Base-by-base conservation (phyloP, 352 stramenopile genomes). In the Phytophthora megakarya region DNA sequence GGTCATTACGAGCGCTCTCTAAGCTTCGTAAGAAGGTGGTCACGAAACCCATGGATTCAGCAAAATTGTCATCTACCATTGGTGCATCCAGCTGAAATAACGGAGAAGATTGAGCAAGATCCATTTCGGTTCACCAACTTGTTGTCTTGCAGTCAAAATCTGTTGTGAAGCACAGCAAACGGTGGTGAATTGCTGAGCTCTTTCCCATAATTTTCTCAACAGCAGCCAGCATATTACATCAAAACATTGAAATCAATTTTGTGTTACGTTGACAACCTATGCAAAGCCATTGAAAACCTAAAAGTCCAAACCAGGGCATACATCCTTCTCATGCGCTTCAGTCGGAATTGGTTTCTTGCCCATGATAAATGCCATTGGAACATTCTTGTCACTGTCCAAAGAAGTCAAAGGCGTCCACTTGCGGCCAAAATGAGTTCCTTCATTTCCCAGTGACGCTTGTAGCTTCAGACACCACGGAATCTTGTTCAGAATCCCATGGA, bases 41-140 rank as follows among this genome's bases (percentile, higher is more conserved):
- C 39, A 78, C 73, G 19, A 76, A 76, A 3, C 60, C 57, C 70
- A 76, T 78, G 42, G 58, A 73, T 48, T 72, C 53, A 5, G 70
- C 61, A 33, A 70, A 67, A 4, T 49, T 10, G 48, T 75, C 57
- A 33, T 75, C 61, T 12, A 67, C 60, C 18, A 42, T 26, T 13
- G 44, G 7, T 8, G 38, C 13, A 9, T 59, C 49, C 4, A 43
- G 46, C 65, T 67, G 28, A 47, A 70, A 61, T 25, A 65, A 37
- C n/a, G 37, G 19, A 12, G 65, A 61, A 32, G 52, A 43, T 21
- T 46, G 51, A 47, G 33, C 32, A 59, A 32, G 30, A 28, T 65
- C 30, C 67, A 75, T 75, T 1, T 46, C 6, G 5, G 19, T 32
- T 33, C 19, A 47, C 13, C 11, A 13, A 30, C 30, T 49, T 63